Evolutionary conservation across 2,329 filamentous ascomycete genomes (phyloP), one percentile per base, ranked within the genome.

Genomic region (Ceratocystis papillata): DNA sequence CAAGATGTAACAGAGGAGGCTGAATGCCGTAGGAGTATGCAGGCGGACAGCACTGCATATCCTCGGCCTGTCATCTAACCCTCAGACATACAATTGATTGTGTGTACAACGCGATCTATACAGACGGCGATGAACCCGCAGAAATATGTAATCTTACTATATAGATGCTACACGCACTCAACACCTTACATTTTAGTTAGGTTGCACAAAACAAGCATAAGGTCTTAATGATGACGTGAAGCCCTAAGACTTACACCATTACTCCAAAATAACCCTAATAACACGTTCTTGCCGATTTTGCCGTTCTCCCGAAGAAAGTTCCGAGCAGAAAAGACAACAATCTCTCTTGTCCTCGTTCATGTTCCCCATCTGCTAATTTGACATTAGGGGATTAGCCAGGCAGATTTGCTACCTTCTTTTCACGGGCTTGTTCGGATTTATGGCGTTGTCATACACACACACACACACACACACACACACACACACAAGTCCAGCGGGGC

Each of bases 1-100:
- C 12, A 41, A 25, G 28, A 63, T 50, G 61, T 44, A 8, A 22
- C 41, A 64, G 63, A 37, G 22, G 62, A 28, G 25, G 44, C 37
- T 41, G 37, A 41, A 15, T 41, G 12, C 37, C 37, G 37, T 41
- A 41, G 37, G 37, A 12, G 37, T 41, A 15, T 41, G 37, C 12
- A 41, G 12, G 10, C 37, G 12, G 37, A 41, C 37, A 15, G 10
- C 37, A 41, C 37, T 15, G 37, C 10, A 41, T 41, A 41, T 15
- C 37, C 37, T 41, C 3, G 3, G 37, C 12, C 37, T 41, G 12
- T 12, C 37, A 41, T 41, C 37, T 41, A 12, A 15, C 12, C 37
- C 12, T 15, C 37, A 41, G 37, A 15, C 37, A 41, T 15, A 5
- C 10, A 41, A 41, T 15, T 15, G 37, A 12, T 15, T 41, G 10